Conservation (phyloP, 768 basidiomycete species). For the Coprinopsis sp. region DNA sequence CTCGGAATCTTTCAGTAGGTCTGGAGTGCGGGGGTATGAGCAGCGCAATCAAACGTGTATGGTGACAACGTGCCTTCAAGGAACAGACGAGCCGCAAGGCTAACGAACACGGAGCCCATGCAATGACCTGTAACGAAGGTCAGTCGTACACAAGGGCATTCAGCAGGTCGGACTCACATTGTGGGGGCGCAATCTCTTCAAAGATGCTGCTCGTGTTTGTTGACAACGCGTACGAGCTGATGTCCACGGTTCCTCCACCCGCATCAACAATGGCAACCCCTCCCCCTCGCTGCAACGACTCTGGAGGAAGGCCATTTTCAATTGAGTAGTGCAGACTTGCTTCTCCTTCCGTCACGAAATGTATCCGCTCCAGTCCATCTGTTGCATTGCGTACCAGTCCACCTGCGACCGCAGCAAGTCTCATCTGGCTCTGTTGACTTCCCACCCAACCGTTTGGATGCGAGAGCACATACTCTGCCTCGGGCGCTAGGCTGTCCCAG, state of each 20-base stretch:
- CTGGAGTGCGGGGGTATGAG: slow-evolving; percentile 8
- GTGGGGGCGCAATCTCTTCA: slow-evolving; percentile 41
- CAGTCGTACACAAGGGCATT: neutral
- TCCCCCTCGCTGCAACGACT: slow-evolving; percentile 33
- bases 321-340: slow-evolving; percentile 49
- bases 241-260: slow-evolving; percentile 57
- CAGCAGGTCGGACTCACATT: slow-evolving; percentile 23
- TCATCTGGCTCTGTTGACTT: slow-evolving; percentile 44
- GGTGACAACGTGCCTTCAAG: slow-evolving; percentile 28
- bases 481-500: slow-evolving; percentile 21
- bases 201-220: slow-evolving; percentile 8
- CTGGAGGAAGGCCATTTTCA: slow-evolving; percentile 11
- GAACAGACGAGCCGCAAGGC: slow-evolving; percentile 29
- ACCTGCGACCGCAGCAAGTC: slow-evolving; percentile 40
- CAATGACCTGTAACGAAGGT: slow-evolving; percentile 30
- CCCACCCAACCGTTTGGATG: slow-evolving; percentile 58
- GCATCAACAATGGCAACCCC: slow-evolving; percentile 54
- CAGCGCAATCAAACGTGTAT: too few relatives aligned
- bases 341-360: slow-evolving; percentile 52
- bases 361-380: slow-evolving; percentile 32
- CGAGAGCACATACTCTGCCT: slow-evolving; percentile 36
- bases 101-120: slow-evolving; percentile 43
- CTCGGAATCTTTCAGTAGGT: slow-evolving; percentile 10
- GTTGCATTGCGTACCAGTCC: slow-evolving; percentile 36
- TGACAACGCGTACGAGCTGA: slow-evolving; percentile 46